Evolutionary conservation across 208 protist species (phyloP).

Genomic region (Phytomonas sp.): DNA sequence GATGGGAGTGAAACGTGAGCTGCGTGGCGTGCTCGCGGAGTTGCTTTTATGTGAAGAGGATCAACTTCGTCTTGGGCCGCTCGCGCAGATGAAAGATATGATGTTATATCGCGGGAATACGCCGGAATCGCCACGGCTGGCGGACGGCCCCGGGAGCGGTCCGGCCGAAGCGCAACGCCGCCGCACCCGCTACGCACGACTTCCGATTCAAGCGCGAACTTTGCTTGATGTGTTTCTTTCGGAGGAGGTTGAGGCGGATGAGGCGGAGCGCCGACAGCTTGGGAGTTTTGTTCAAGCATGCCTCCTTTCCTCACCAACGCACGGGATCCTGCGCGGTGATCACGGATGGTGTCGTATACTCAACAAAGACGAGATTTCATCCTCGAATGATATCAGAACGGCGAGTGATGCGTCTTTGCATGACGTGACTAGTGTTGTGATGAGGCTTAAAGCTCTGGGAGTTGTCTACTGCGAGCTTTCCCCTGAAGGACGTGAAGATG

Average conservation of each 20-base stretch:
- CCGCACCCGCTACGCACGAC: constrained; percentile 27
- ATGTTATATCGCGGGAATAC: constrained; percentile 42
- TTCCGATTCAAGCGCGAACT: constrained; percentile 41
- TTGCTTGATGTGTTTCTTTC: constrained; percentile 52
- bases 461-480: constrained; percentile 64
- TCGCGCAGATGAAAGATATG: constrained; percentile 59
- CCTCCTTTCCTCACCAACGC: no score
- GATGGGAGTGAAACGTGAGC: constrained; percentile 17
- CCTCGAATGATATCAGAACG: not conserved
- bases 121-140: constrained; percentile 43
- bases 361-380: not conserved
- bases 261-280: not conserved
- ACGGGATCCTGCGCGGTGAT: not conserved
- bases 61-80: constrained; percentile 34
- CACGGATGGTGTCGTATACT: not conserved
- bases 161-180: constrained; percentile 18
- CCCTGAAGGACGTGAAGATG: constrained; percentile 17
- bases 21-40: constrained; percentile 25
- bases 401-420: not conserved
- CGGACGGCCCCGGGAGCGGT: constrained; percentile 20
- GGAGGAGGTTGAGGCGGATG: constrained; percentile 15
- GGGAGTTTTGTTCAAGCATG: no score
- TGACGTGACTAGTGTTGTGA: constrained; percentile 8
- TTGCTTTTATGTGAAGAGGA: constrained; percentile 16
- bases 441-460: constrained; percentile 19